phyloP scores from a whole-genome alignment of 2,329 filamentous ascomycete genomes.

The Trematosphaeria pertusa region DNA sequence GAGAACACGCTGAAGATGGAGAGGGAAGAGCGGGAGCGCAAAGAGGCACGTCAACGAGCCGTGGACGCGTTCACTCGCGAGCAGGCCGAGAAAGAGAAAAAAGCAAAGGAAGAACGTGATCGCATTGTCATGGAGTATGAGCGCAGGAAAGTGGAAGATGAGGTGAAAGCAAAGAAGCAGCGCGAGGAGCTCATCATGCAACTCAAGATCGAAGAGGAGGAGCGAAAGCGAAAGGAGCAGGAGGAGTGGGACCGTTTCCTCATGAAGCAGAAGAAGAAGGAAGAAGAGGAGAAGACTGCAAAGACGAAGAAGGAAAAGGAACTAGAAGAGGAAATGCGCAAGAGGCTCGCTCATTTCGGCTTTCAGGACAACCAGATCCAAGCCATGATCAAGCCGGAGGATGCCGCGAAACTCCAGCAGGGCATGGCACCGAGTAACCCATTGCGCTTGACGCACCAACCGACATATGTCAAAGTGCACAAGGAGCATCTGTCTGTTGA shows the following conservation, averaged over 20 bases:
- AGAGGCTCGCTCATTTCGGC: constrained; percentile 52
- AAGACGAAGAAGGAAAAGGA: constrained; percentile 50
- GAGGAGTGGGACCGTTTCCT: constrained; percentile 51
- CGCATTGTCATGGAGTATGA: constrained; percentile 47
- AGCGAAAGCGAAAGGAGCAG: constrained; percentile 51
- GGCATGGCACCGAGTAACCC: constrained; percentile 43
- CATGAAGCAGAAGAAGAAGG: constrained; percentile 49
- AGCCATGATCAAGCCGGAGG: constrained; percentile 56
- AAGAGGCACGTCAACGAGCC: constrained; percentile 39
- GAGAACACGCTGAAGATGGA: constrained; percentile 37
- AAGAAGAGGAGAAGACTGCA: constrained; percentile 50
- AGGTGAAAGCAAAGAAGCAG: constrained; percentile 44
- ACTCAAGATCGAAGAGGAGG: constrained; percentile 49
- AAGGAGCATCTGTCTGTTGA: constrained; percentile 54
- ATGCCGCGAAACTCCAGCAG: constrained; percentile 47
- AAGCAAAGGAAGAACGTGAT: constrained; percentile 38
- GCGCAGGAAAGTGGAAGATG: constrained; percentile 44
- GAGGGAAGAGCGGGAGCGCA: constrained; percentile 32
- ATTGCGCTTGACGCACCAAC: constrained; percentile 42
- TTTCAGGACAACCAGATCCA: constrained; percentile 58
- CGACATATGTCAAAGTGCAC: constrained; percentile 57
- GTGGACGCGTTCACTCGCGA: constrained; percentile 44
- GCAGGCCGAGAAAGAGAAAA: constrained; percentile 40
- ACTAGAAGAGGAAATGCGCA: constrained; percentile 55
- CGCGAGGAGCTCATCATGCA: constrained; percentile 49